Evolutionary conservation across 2,329 filamentous ascomycete genomes (phyloP).

Genomic region (Chaetomiaceae sp.): DNA sequence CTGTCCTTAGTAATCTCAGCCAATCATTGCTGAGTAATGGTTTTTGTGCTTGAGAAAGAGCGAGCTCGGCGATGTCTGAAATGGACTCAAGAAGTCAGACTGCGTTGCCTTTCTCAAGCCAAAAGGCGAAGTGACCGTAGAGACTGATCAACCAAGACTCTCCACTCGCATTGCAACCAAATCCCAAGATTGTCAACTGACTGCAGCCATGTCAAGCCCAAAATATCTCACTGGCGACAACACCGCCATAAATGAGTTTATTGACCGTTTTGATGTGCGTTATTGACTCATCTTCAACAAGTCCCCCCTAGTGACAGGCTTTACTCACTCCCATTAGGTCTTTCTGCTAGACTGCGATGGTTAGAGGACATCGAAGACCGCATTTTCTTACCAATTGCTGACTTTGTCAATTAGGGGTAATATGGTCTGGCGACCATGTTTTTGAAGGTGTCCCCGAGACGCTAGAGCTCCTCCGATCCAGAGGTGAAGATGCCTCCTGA

Average conservation of each 20-base stretch:
- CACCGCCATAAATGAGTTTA: constrained; percentile 72
- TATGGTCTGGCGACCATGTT: constrained; percentile 92
- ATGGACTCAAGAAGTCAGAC: neutral
- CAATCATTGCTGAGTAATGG: constrained; percentile 3
- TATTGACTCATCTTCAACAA: constrained; percentile 34
- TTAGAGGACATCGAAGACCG: constrained; percentile 36
- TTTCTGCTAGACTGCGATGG: constrained; percentile 98
- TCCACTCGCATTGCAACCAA: too few species aligned
- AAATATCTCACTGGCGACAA: constrained; percentile 75
- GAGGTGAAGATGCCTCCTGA: constrained; percentile 51
- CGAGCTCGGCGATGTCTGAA: neutral
- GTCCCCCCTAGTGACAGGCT: neutral
- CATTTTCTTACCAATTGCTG: neutral
- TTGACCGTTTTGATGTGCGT: constrained; percentile 88
- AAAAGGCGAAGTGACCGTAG: too few species aligned
- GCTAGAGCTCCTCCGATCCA: constrained; percentile 72
- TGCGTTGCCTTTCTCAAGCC: too few species aligned
- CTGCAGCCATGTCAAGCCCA: constrained; percentile 35
- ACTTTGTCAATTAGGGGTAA: constrained; percentile 60
- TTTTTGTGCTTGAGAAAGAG: neutral
- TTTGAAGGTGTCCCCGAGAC: constrained; percentile 85
- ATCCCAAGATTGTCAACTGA: too few species aligned
- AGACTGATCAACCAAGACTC: too few species aligned
- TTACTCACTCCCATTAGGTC: constrained; percentile 49
- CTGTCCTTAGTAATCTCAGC: neutral